phyloP scores from a whole-genome alignment of 805 yeast species.

The Blastobotrys peoriensis region DNA sequence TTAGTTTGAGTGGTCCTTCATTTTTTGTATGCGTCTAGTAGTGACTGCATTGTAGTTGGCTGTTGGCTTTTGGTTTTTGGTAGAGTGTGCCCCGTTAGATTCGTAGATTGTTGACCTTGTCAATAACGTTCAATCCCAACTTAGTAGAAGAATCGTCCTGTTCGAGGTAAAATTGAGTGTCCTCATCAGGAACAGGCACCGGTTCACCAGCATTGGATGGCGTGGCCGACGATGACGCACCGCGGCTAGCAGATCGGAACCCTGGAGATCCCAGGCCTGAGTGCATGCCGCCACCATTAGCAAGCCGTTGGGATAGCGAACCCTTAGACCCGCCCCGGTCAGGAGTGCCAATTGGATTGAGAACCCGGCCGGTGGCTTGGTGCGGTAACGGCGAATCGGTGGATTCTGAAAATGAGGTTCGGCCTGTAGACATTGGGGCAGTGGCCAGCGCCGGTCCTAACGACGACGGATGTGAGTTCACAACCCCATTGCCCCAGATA shows the following conservation, averaged over 20 bases:
- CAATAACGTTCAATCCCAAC: background rate
- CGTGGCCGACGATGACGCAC: background rate
- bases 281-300: background rate
- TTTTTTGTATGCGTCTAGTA: too few species aligned
- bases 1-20: too few species aligned
- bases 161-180: slow-evolving; percentile 23
- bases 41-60: too few species aligned
- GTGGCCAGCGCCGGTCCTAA: background rate
- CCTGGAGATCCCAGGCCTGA: background rate
- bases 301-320: background rate
- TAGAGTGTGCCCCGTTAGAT: background rate
- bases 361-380: background rate
- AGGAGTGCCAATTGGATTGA: slow-evolving; percentile 18
- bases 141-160: slow-evolving; percentile 10
- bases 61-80: too few species aligned
- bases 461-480: background rate
- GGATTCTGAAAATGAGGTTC: background rate
- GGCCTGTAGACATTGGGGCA: background rate
- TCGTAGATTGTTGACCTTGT: slow-evolving; percentile 4
- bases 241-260: background rate
- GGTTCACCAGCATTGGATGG: background rate
- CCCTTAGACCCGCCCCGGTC: slow-evolving; percentile 7
- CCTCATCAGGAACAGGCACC: slow-evolving; percentile 12
- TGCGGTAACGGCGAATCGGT: background rate
- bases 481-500: background rate